Evolutionary conservation across 2,329 filamentous ascomycete species (phyloP), one percentile per base, ranked within the genome.

Genomic region (Epichloe uncinata): DNA sequence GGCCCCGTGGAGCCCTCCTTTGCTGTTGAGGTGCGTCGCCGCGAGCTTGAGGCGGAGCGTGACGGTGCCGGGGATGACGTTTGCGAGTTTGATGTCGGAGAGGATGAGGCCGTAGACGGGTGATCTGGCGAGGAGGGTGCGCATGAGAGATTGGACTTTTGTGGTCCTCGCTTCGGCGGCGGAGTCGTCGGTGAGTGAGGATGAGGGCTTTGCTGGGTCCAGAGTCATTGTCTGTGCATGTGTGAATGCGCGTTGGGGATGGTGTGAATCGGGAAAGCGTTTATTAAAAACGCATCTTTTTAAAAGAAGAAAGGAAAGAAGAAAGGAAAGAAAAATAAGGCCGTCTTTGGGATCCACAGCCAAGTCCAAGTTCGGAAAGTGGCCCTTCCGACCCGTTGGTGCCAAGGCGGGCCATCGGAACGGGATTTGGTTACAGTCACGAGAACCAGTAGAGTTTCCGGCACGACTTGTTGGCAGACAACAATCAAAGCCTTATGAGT

Each of bases 1-100:
- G 45, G 81, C 80, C 55, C 85, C 85, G 66, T 89, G 85, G 8
- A 89, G 73, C 18, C 77, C 78, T 5, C 78, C 76, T 50, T 77
- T 74, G 53, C 77, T 78, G 68, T 87, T 87, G 62, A 87, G 73
- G 63, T 87, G 84, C 55, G 74, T 72, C 11, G 64, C 54, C 15
- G 64, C 67, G 6, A 81, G 67, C 2, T 63, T 61, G 26, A 83
- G 68, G 1, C 65, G 69, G 9, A 75, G 71, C 16, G 64, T 68
- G 41, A 81, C 69, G 11, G 58, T 63, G 30, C 79, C 79, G 45
- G 63, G 64, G 1, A 63, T 55, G 9, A 75, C 71, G 4, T 66
- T 64, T 22, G 69, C 58, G 54, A 79, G 67, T 5, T 65, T 61
- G 41, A 74, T 69, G 22, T 69, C 65, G 1, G 73, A 54, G 33